Evolutionary conservation across 2,329 filamentous ascomycete species (phyloP), one percentile per base, ranked within the genome.

Genomic region (Allantophomopsis cytisporea): DNA sequence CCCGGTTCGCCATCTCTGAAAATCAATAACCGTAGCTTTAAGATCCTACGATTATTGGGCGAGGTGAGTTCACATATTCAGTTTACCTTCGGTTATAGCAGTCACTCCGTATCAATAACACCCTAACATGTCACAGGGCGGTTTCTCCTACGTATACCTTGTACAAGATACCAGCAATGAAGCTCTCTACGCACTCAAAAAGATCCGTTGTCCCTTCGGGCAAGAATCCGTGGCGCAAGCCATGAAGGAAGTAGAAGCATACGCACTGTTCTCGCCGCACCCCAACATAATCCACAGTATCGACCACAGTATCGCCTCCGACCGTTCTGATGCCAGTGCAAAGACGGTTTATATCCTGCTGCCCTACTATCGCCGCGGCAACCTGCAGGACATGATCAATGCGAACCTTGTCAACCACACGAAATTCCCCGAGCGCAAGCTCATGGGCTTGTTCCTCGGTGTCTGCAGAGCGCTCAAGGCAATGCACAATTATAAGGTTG

Each of bases 81-180:
- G 21, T 23, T 28, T 33, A 35, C n/a, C 18, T 31, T 12, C 28
- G 35, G 12, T 31, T 32, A 31, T 21, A 30, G 15, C n/a, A 21
- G 35, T 34, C 20, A 38, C 30, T 35, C 18, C 21, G 38, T 11
- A 32, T 40, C 37, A 49, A 49, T 31, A 51, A 42, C 33, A 28
- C 38, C 18, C 18, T 17, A 23, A 13, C 8, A 39, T 13, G 2
- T 17, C 21, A 33, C 41, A 89, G 82, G 91, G 91, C 57, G 91
- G 91, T 54, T 98, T 98, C 69, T 94, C 87, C 48, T 98, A 96
- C 62, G 91, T 98, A 51, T 98, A 98, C 64, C 83, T 98, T 43
- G 91, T 98, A 43, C 84, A 96, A 68, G 88, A 95, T 60, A 89
- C 83, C 36, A 69, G 76, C 40, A 82, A 77, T 39, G 83, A 84